Base-by-base conservation (phyloP, 441 rosid genomes). In the Sinapis alba region DNA sequence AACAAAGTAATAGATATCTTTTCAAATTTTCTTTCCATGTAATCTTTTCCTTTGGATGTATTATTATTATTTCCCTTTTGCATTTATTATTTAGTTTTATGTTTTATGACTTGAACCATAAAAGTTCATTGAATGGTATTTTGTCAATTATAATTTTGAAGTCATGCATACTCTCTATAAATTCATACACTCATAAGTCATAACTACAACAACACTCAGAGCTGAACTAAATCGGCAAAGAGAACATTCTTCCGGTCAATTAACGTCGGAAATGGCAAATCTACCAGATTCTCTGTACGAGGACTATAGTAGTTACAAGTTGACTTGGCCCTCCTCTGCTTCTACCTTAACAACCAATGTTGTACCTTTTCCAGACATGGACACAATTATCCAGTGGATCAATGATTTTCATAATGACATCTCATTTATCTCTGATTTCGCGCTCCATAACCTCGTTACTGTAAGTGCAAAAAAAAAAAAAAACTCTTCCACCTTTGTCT, bases 401-500 rank as follows among this genome's bases (percentile, higher is more conserved):
- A n/a, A 9, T 11, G 82, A 72, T 45, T 68, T 87, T 23, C 69
- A 76, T 0, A 45, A 1, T 16, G n/a, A 23, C 0, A 23, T 12
- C 58, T 11, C 7, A 63, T 19, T 9, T 20, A 53, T 62, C 32
- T 68, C 74, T 34, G 78, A 84, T 18, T 32, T 8, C 0, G 81
- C 90, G 3, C 81, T 87, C 20, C 45, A 51, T 0, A 41, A 76
- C 51, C 89, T 87, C n/a, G 27, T 58, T 12, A 38, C 68, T 83
- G 86, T 87, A 68, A 50, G 77, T 0, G 1, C 15, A 12, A n/a
- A n/a, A n/a, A n/a, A n/a, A n/a, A n/a, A n/a, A n/a, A n/a, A n/a
- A n/a, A n/a, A n/a, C n/a, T n/a, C n/a, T n/a, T n/a, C n/a, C n/a
- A n/a, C n/a, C n/a, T 30, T 30, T 7, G 36, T 30, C 7, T 30